Evolutionary conservation across 768 basidiomycete genomes (phyloP).

Genomic region (Sarcomyxa edulis): DNA sequence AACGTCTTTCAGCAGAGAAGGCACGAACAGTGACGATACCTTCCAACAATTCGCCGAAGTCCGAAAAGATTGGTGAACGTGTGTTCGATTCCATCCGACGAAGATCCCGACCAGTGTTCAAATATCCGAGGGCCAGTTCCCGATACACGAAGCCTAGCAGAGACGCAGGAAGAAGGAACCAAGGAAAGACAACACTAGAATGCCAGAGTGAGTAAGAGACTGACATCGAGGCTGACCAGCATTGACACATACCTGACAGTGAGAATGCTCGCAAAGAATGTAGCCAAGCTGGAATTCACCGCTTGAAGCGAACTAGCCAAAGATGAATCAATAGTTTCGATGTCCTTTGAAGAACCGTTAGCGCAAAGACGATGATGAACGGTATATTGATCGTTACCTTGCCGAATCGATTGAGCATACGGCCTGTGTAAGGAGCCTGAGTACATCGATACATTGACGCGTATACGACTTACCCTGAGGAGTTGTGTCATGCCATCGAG

Average conservation of each 20-base stretch:
- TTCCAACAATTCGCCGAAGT: conserved; percentile 77
- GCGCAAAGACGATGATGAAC: conserved; percentile 6
- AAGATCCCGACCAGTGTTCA: conserved; percentile 78
- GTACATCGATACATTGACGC: neutral
- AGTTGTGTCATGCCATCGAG: conserved; percentile 60
- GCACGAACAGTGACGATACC: conserved; percentile 86
- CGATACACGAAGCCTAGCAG: conserved; percentile 75
- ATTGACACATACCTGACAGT: conserved; percentile 53
- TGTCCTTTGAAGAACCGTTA: conserved; percentile 38
- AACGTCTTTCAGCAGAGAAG: conserved; percentile 75
- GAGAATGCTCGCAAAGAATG: conserved; percentile 71
- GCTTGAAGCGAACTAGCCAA: conserved; percentile 64
- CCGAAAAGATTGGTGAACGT: conserved; percentile 78
- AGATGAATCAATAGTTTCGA: conserved; percentile 81
- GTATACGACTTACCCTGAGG: conserved; percentile 52
- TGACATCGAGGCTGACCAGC: neutral
- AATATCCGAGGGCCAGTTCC: conserved; percentile 62
- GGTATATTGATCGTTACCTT: conserved; percentile 34
- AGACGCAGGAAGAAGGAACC: conserved; percentile 73
- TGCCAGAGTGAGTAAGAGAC: neutral
- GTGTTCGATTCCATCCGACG: conserved; percentile 90
- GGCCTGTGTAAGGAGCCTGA: conserved; percentile 38
- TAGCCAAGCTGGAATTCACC: conserved; percentile 74
- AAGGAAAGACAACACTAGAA: conserved; percentile 65
- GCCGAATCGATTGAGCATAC: conserved; percentile 84